Conservation (phyloP, 768 basidiomycete genomes). For the Suillus alpinus region DNA sequence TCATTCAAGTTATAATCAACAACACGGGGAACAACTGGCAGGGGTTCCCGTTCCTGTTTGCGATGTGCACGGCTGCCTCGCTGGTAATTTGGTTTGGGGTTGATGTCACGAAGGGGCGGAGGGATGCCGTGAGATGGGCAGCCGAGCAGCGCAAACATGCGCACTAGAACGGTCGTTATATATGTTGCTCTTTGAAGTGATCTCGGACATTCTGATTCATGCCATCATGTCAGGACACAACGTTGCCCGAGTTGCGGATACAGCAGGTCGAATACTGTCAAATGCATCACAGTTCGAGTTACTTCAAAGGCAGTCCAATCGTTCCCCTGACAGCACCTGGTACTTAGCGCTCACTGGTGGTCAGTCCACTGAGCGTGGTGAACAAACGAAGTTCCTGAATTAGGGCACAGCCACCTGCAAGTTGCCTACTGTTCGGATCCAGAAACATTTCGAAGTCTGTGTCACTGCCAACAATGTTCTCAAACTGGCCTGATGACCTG, state of each 20-base stretch:
- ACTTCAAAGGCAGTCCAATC: not conserved
- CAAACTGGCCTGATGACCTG: not conserved
- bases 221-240: not conserved
- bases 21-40: conserved; percentile 71
- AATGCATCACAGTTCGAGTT: not conserved
- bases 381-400: not conserved
- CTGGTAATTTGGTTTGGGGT: conserved; percentile 77
- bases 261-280: not conserved
- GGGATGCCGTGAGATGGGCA: conserved; percentile 62
- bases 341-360: too few species aligned
- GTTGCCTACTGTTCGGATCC: not conserved
- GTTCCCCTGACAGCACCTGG: too few species aligned
- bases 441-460: too few species aligned
- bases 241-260: not conserved
- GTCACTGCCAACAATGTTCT: too few species aligned
- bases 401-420: not conserved
- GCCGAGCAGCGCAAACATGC: conserved; percentile 18
- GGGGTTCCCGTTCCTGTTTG: conserved; percentile 84
- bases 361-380: too few species aligned
- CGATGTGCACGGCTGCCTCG: conserved; percentile 61
- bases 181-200: not conserved
- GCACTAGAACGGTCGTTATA: not conserved
- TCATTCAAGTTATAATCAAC: conserved; percentile 81
- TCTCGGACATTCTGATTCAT: not conserved
- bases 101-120: conserved; percentile 59